Conservation (phyloP, 257 asterid species). For the Solanum chilense region DNA sequence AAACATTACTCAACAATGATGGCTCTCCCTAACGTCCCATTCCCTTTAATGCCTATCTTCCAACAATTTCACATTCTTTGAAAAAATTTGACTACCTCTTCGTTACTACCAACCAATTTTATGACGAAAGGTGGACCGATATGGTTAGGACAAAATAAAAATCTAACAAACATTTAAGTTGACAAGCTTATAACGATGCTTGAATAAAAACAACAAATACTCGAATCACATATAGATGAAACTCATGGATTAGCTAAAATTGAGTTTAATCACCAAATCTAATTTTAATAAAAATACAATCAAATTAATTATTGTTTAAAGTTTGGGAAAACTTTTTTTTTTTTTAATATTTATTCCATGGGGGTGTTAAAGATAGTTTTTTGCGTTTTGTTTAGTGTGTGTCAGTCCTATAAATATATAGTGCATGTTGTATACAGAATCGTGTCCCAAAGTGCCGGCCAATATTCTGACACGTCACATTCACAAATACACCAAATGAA, state of each 20-base stretch:
- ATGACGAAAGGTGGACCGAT: neutral
- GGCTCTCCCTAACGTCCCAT: neutral
- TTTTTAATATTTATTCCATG: no score
- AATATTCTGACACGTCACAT: neutral
- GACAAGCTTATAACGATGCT: neutral
- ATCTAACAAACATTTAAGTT: neutral
- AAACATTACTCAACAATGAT: neutral
- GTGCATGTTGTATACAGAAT: neutral
- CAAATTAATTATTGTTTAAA: neutral
- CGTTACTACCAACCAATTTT: neutral
- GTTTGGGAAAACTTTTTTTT: neutral
- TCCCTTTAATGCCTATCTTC: neutral
- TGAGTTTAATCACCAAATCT: no score
- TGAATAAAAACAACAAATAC: neutral
- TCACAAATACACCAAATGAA: neutral
- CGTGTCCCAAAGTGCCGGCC: neutral
- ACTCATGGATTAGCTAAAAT: no score
- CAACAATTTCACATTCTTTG: neutral
- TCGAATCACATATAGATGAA: no score
- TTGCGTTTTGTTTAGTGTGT: neutral
- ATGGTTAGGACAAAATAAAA: neutral
- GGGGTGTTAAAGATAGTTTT: neutral
- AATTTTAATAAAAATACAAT: no score
- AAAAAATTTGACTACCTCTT: neutral
- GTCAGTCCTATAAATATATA: neutral